These are phyloP conservation scores for Microbotryomycetes sp. DNA, from an alignment of 1,284 basidiomycete species.

Conservation along the genomic window DNA sequence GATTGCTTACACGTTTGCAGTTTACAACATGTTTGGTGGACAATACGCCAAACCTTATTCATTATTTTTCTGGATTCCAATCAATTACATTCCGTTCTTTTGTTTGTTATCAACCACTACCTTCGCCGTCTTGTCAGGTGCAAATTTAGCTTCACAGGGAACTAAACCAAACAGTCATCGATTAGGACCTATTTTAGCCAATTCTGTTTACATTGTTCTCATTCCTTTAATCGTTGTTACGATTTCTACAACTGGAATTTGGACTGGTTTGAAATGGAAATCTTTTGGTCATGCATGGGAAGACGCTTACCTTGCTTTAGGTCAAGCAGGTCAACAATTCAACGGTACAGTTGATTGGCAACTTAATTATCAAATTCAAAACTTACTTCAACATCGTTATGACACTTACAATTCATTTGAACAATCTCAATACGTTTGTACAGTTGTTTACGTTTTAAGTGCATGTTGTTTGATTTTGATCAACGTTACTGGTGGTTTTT, in stretches of 20 bases:
- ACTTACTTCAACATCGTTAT: neutral
- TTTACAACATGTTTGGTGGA: conserved; percentile 11
- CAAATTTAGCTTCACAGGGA: conserved; percentile 13
- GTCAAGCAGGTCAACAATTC: neutral
- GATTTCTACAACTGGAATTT: conserved; percentile 6
- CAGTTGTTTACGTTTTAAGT: conserved; percentile 10
- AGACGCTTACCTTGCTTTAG: neutral
- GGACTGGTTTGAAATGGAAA: conserved; percentile 10
- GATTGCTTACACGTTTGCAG: conserved; percentile 9
- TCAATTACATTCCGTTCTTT: conserved; percentile 15
- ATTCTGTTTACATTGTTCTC: conserved; percentile 6
- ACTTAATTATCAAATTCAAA: neutral
- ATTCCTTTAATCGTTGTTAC: conserved; percentile 1
- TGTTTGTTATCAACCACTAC: conserved; percentile 11
- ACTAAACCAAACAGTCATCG: neutral
- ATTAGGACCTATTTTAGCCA: conserved; percentile 1
- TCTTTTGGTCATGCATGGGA: conserved; percentile 7
- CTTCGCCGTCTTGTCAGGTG: conserved; percentile 9
- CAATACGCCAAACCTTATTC: neutral
- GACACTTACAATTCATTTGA: neutral
- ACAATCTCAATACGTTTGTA: neutral
- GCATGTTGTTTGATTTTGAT: conserved; percentile 9
- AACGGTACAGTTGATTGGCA: neutral
- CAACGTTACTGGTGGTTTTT: conserved; percentile 14
- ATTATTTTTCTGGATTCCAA: conserved; percentile 10